These are phyloP conservation scores for Trichophyton benhamiae DNA, from an alignment of 2,329 filamentous ascomycete species.

Conservation along the genomic window DNA sequence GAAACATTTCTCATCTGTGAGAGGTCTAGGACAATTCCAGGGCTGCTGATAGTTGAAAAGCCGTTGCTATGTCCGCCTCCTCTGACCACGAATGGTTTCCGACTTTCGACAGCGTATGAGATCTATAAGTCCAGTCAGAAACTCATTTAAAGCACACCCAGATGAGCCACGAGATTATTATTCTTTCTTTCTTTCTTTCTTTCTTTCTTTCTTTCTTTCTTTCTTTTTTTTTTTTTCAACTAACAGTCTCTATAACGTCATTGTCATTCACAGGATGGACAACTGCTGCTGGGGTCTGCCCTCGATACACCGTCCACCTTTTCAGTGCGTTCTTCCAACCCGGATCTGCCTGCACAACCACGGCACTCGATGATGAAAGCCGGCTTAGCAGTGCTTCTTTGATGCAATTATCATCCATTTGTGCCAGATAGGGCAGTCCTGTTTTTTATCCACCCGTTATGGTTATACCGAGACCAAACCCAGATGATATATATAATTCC, in stretches of 20 bases:
- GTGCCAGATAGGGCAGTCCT: background rate
- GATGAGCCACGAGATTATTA: too few species aligned
- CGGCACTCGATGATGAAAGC: background rate
- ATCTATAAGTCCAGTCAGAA: background rate
- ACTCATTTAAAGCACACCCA: background rate
- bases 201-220: background rate
- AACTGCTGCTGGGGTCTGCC: background rate
- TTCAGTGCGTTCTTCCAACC: background rate
- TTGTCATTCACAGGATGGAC: background rate
- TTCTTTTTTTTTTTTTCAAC: background rate
- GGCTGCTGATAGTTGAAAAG: slow-evolving; percentile 3
- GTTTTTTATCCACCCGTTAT: background rate
- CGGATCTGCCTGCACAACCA: background rate
- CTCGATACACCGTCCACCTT: background rate
- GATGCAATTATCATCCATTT: background rate
- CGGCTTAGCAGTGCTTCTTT: background rate
- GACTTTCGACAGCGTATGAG: background rate
- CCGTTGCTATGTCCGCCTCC: slow-evolving; percentile 7
- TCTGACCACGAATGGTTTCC: background rate
- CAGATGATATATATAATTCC: background rate
- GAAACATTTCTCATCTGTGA: slow-evolving; percentile 2
- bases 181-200: background rate
- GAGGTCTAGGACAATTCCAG: slow-evolving; percentile 5
- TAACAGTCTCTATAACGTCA: background rate
- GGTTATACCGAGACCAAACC: background rate